Evolutionary conservation across 164 flowering plant genomes (phyloP).

Genomic region (Akebia trifoliata): DNA sequence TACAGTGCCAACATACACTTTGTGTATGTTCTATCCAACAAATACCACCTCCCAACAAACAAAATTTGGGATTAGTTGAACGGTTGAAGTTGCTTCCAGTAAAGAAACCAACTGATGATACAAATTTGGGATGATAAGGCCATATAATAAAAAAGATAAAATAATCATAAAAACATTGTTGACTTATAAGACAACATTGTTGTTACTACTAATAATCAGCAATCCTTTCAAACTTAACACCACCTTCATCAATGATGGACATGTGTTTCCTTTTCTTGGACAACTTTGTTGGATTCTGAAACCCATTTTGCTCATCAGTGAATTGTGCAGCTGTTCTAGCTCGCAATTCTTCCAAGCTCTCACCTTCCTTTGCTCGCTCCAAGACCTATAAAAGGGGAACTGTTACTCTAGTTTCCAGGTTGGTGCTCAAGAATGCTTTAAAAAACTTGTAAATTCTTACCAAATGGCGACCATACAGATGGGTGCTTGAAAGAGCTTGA

Average conservation of each 20-base stretch:
- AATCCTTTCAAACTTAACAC: slow-evolving; percentile 37
- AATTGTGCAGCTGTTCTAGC: slow-evolving; percentile 87
- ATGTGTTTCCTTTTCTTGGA: slow-evolving; percentile 68
- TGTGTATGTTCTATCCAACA: too few relatives aligned
- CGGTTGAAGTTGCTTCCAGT: too few relatives aligned
- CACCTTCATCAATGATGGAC: slow-evolving; percentile 41
- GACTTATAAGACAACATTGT: not conserved
- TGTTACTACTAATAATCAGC: slow-evolving; percentile 18
- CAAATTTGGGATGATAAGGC: too few relatives aligned
- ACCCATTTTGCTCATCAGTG: slow-evolving; percentile 40
- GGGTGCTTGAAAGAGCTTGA: slow-evolving; percentile 78
- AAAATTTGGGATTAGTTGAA: too few relatives aligned
- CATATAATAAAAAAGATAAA: too few relatives aligned
- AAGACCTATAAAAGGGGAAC: slow-evolving; percentile 73
- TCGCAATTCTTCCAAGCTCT: slow-evolving; percentile 79
- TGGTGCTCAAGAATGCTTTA: too few relatives aligned
- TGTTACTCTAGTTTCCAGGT: too few relatives aligned
- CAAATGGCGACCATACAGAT: slow-evolving; percentile 91
- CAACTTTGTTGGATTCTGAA: slow-evolving; percentile 39
- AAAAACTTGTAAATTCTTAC: slow-evolving; percentile 34
- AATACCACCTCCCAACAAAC: too few relatives aligned
- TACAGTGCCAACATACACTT: too few relatives aligned
- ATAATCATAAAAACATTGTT: too few relatives aligned
- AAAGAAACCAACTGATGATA: too few relatives aligned
- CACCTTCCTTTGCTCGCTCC: slow-evolving; percentile 95